Percentiles rank a stretch among this genome's conserved stretches.
Conservation (phyloP, 2,329 filamentous ascomycete genomes). For the Aspergillus jensenii region DNA sequence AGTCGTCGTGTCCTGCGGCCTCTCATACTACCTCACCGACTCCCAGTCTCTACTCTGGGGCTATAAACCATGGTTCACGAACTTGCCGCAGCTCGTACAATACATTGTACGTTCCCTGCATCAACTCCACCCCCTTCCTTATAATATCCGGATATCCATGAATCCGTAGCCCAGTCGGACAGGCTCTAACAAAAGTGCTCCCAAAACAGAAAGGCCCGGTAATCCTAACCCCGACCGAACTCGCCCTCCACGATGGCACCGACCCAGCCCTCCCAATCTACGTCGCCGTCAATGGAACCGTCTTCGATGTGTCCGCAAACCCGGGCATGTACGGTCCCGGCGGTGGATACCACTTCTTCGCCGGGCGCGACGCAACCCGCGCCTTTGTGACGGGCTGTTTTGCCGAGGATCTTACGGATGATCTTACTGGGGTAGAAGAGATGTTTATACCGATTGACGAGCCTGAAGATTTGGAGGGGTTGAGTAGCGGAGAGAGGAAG, state of each 20-base stretch:
- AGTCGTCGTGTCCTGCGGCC: conserved; percentile 62
- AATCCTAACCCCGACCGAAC: conserved; percentile 71
- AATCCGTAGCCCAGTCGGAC: background rate
- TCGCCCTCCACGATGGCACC: conserved; percentile 73
- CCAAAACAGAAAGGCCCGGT: conserved; percentile 54
- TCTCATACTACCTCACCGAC: conserved; percentile 74
- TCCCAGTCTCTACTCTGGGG: conserved; percentile 71
- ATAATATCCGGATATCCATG: no score
- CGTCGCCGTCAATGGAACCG: conserved; percentile 73
- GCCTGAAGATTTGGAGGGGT: conserved; percentile 34
- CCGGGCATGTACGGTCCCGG: conserved; percentile 71
- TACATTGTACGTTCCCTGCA: conserved; percentile 56
- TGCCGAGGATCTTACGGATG: conserved; percentile 75
- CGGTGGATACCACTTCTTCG: conserved; percentile 82
- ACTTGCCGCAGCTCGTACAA: conserved; percentile 57
- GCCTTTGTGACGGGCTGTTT: conserved; percentile 95
- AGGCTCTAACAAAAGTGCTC: background rate
- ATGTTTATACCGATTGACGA: conserved; percentile 76
- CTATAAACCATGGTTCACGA: conserved; percentile 63
- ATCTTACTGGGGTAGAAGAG: conserved; percentile 81
- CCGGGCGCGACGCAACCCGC: conserved; percentile 80
- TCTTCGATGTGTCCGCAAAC: conserved; percentile 63
- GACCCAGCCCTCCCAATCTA: conserved; percentile 78
- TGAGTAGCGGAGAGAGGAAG: conserved; percentile 47
- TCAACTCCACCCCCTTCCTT: background rate